Evolutionary conservation across 2,329 filamentous ascomycete species (phyloP).

Genomic region (Hymenoscyphus repandus): DNA sequence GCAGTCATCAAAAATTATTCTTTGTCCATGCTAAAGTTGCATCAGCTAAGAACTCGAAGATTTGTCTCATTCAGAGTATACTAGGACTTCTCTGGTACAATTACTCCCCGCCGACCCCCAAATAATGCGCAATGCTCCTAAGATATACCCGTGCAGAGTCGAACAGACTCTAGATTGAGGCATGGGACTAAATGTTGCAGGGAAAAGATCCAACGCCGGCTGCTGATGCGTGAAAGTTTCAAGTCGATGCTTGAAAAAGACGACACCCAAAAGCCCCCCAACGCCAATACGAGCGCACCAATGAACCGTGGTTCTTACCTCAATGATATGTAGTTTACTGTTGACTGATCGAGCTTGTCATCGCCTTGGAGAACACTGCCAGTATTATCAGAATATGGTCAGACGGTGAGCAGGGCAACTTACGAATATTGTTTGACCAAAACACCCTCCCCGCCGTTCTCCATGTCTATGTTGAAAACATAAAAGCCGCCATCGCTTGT

Average conservation of each 20-base stretch:
- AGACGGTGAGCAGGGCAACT: conserved; percentile 36
- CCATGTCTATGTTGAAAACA: conserved; percentile 91
- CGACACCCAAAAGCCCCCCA: background rate
- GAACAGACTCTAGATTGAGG: no score
- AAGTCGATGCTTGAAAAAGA: background rate
- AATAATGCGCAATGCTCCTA: no score
- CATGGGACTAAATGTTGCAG: no score
- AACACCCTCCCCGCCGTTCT: conserved; percentile 87
- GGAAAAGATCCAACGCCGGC: conserved; percentile 1
- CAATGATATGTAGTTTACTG: conserved; percentile 26
- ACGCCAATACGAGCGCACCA: background rate
- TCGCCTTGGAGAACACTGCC: conserved; percentile 30
- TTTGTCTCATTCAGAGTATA: no score
- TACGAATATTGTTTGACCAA: conserved; percentile 91
- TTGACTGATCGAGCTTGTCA: conserved; percentile 30
- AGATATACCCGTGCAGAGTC: no score
- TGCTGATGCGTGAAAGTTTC: conserved; percentile 1
- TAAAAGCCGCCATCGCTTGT: conserved; percentile 95
- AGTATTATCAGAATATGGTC: conserved; percentile 1
- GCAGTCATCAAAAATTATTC: no score
- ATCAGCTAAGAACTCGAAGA: no score
- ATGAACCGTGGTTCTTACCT: background rate
- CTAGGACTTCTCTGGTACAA: no score
- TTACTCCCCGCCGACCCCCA: no score
- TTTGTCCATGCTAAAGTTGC: no score